Conservation (phyloP, 306 rosid species). For the Quercus bicolor region DNA sequence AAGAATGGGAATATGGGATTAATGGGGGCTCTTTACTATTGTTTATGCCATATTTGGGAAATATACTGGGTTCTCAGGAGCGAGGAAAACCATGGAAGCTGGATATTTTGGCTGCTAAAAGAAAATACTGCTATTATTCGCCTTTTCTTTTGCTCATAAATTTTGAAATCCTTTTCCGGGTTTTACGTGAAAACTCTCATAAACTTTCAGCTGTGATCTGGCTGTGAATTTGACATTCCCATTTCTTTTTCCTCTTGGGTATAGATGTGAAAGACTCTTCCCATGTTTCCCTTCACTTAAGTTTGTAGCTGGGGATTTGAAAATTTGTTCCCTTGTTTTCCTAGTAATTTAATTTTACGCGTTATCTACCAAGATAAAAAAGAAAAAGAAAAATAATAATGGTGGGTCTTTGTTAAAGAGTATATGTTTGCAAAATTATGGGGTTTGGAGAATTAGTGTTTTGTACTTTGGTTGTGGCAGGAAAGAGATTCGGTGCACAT, state of each 20-base stretch:
- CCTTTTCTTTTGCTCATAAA: background rate
- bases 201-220: background rate
- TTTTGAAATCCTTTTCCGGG: too few relatives aligned
- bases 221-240: background rate
- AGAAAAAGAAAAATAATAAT: background rate
- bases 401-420: too few relatives aligned
- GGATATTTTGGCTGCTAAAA: background rate
- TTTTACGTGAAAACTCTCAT: background rate
- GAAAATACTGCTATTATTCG: background rate
- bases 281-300: too few relatives aligned
- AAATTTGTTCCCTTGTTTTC: background rate
- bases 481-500: conserved; percentile 70
- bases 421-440: background rate
- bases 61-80: background rate
- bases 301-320: background rate
- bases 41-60: background rate
- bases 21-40: background rate
- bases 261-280: background rate
- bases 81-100: background rate
- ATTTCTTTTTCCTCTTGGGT: background rate
- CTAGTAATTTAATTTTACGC: background rate
- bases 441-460: background rate
- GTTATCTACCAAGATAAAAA: background rate
- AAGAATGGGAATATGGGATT: background rate
- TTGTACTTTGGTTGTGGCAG: conserved; percentile 30